phyloP scores from a whole-genome alignment of 1,284 basidiomycete species.

The Anthracocystis setariae region DNA sequence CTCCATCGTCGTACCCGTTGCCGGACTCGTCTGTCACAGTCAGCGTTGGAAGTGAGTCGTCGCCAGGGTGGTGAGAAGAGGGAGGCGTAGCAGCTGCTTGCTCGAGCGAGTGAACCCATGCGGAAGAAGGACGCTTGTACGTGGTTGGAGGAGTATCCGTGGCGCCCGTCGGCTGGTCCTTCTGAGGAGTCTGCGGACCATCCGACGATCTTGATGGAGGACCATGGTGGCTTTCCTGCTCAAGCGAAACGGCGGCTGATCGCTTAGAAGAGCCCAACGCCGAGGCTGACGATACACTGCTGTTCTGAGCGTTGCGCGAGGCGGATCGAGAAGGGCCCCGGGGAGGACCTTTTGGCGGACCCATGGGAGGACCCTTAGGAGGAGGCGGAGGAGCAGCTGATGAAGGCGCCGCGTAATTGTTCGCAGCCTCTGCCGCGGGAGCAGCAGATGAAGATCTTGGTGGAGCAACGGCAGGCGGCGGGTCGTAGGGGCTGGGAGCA shows the following conservation, averaged over 20 bases:
- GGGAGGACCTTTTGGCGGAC: slow-evolving; percentile 43
- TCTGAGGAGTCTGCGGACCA: slow-evolving; percentile 7
- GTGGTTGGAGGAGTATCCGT: slow-evolving; percentile 29
- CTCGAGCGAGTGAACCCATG: slow-evolving; percentile 45
- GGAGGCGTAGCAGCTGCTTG: slow-evolving; percentile 42
- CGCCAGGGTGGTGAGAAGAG: slow-evolving; percentile 10
- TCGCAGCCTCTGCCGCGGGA: background rate
- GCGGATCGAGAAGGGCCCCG: slow-evolving; percentile 36
- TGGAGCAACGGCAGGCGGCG: slow-evolving; percentile 9
- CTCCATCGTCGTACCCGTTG: slow-evolving; percentile 5
- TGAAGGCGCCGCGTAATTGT: slow-evolving; percentile 14
- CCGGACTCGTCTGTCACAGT: slow-evolving; percentile 44
- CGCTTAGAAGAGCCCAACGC: background rate
- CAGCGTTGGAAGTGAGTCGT: slow-evolving; percentile 34
- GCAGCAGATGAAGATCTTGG: background rate
- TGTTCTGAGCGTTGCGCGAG: slow-evolving; percentile 30
- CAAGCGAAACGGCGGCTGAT: slow-evolving; percentile 28
- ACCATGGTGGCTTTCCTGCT: slow-evolving; percentile 22
- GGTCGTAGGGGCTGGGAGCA: slow-evolving; percentile 37
- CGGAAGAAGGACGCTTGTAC: slow-evolving; percentile 24
- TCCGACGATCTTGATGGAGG: slow-evolving; percentile 5
- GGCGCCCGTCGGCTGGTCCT: slow-evolving; percentile 7
- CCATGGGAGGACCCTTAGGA: slow-evolving; percentile 19
- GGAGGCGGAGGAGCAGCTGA: slow-evolving; percentile 16
- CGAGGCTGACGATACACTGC: slow-evolving; percentile 6